Percentiles rank a stretch among this genome's conserved stretches.
phyloP scores from a whole-genome alignment of 768 basidiomycete species.

The Coprinellus micaceus region DNA sequence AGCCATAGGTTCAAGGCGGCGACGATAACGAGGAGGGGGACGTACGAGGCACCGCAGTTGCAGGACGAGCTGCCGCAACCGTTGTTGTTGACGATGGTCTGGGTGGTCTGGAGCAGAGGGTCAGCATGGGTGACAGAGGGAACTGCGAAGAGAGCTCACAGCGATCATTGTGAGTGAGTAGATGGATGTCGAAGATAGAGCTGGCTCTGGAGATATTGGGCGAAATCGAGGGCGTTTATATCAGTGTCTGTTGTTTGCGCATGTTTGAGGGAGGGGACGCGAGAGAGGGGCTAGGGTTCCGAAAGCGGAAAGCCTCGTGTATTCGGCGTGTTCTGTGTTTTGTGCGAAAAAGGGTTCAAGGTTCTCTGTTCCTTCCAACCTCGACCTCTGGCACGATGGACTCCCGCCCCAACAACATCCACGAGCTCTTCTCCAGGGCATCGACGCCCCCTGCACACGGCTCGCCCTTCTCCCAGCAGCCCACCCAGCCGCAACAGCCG shows the following conservation, averaged over 20 bases:
- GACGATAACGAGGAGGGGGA: background rate
- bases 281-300: too few relatives aligned
- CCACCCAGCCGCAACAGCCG: slow-evolving; percentile 7
- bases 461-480: slow-evolving; percentile 18
- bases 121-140: background rate
- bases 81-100: slow-evolving; percentile 33
- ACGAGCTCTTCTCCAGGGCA: slow-evolving; percentile 53
- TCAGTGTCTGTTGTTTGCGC: background rate
- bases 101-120: slow-evolving; percentile 11
- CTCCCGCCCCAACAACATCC: slow-evolving; percentile 37
- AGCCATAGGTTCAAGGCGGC: background rate
- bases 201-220: slow-evolving; percentile 3
- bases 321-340: slow-evolving; percentile 33
- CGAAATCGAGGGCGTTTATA: slow-evolving; percentile 4
- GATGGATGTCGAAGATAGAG: slow-evolving; percentile 8
- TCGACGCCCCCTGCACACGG: slow-evolving; percentile 45
- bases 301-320: slow-evolving; percentile 55
- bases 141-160: background rate
- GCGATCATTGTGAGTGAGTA: slow-evolving; percentile 9
- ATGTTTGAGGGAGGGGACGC: too few relatives aligned
- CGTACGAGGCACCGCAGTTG: slow-evolving; percentile 48
- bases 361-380: slow-evolving; percentile 9
- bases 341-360: slow-evolving; percentile 20
- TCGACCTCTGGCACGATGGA: slow-evolving; percentile 30
- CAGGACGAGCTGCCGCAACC: slow-evolving; percentile 48